Evolutionary conservation across 129 eudicot species (phyloP).

Genomic region (Centaurea solstitialis): DNA sequence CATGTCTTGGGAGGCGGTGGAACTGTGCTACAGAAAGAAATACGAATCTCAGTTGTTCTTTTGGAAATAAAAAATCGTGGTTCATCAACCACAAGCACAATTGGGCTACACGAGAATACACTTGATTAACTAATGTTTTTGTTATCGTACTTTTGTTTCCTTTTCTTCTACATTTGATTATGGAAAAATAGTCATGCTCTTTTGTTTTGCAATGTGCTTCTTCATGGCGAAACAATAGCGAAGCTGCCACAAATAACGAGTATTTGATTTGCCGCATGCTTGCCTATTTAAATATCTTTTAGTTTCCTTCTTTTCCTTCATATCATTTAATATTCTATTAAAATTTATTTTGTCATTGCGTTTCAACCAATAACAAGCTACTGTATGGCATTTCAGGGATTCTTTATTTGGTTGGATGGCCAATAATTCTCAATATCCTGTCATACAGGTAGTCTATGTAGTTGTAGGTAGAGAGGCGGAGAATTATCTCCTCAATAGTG

Average conservation of each 20-base stretch:
- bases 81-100: not conserved
- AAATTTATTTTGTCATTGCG: not conserved
- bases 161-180: not conserved
- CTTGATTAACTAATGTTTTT: not conserved
- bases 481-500: not conserved
- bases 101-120: not conserved
- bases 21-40: not conserved
- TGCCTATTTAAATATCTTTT: not conserved
- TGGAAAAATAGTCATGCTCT: not conserved
- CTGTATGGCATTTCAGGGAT: constrained; percentile 35
- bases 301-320: not conserved
- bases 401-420: constrained; percentile 53
- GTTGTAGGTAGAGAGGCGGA: not conserved
- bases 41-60: not conserved
- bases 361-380: constrained; percentile 27
- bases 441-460: constrained; percentile 58
- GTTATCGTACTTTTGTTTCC: not conserved
- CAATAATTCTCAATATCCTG: constrained; percentile 68
- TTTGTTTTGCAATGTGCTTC: not conserved
- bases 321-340: not conserved
- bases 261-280: constrained; percentile 16
- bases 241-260: not conserved
- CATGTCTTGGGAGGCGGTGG: not conserved
- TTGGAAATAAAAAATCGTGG: not conserved
- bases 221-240: not conserved